Conservation (phyloP, 2,329 filamentous ascomycete species). For the Aspergillus persii region DNA sequence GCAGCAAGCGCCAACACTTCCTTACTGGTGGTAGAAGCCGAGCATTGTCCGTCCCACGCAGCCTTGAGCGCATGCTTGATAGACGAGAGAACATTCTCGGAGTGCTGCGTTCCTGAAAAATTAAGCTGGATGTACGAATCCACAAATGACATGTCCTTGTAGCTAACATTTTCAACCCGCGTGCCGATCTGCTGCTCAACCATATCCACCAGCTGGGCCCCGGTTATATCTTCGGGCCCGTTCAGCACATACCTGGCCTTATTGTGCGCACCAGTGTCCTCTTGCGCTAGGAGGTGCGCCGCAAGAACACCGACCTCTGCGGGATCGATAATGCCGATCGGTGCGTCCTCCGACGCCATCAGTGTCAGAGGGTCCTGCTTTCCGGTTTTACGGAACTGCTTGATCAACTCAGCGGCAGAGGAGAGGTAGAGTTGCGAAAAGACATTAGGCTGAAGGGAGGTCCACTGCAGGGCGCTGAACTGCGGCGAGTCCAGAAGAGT, state of each 20-base stretch:
- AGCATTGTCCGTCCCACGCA: conserved; percentile 33
- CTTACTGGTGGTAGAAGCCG: conserved; percentile 22
- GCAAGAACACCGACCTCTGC: conserved; percentile 37
- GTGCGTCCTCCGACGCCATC: conserved; percentile 27
- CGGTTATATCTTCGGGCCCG: conserved; percentile 42
- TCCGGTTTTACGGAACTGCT: conserved; percentile 33
- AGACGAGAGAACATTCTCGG: conserved; percentile 30
- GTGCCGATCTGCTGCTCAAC: conserved; percentile 35
- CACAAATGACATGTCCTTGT: conserved; percentile 31
- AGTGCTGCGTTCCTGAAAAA: conserved; percentile 11
- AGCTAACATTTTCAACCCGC: conserved; percentile 28
- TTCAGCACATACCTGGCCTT: conserved; percentile 40
- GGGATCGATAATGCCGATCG: conserved; percentile 31
- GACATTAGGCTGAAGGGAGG: conserved; percentile 41
- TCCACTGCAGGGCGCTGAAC: conserved; percentile 38
- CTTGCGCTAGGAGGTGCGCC: conserved; percentile 33
- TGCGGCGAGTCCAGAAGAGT: conserved; percentile 35
- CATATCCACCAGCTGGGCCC: conserved; percentile 33
- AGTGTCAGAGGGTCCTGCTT: conserved; percentile 29
- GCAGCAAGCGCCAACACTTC: conserved; percentile 31
- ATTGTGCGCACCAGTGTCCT: conserved; percentile 30
- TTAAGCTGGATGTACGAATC: conserved; percentile 19
- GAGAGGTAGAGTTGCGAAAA: conserved; percentile 26
- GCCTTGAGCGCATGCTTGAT: conserved; percentile 22
- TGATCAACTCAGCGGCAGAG: conserved; percentile 30